Evolutionary conservation across 805 yeast species (phyloP).

Genomic region (Candida maesae): DNA sequence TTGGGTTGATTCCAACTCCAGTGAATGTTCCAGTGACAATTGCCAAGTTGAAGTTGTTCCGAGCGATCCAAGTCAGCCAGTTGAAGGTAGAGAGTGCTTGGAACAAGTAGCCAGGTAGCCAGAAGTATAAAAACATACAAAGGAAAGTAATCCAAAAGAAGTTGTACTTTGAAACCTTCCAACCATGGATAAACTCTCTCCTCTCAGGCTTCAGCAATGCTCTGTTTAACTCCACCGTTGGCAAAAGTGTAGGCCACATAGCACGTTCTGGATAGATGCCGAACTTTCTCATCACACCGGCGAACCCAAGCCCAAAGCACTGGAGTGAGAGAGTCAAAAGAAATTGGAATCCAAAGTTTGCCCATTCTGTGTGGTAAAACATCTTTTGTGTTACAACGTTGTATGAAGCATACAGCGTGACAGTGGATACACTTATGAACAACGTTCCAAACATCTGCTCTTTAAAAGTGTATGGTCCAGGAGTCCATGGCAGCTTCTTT

Average conservation of each 20-base stretch:
- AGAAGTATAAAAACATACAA: conserved; percentile 38
- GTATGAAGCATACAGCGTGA: conserved; percentile 32
- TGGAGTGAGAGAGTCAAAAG: conserved; percentile 51
- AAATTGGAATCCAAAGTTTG: conserved; percentile 48
- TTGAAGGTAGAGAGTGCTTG: conserved; percentile 40
- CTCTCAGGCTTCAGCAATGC: conserved; percentile 39
- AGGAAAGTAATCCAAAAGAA: conserved; percentile 31
- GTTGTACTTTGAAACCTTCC: conserved; percentile 33
- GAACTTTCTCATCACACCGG: conserved; percentile 58
- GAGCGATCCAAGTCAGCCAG: conserved; percentile 60
- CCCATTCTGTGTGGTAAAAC: conserved; percentile 30
- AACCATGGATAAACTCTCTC: conserved; percentile 30
- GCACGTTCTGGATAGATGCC: conserved; percentile 48
- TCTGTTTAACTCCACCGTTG: conserved; percentile 45
- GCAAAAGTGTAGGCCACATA: conserved; percentile 52
- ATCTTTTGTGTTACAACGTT: conserved; percentile 35
- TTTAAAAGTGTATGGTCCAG: conserved; percentile 62
- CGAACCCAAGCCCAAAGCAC: conserved; percentile 63
- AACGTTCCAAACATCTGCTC: conserved; percentile 64
- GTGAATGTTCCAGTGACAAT: conserved; percentile 42
- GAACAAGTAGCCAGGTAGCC: conserved; percentile 44
- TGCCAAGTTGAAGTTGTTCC: conserved; percentile 45
- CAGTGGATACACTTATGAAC: conserved; percentile 31
- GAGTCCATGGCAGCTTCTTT: conserved; percentile 41
- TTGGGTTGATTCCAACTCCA: conserved; percentile 53